Evolutionary conservation across 495 filamentous ascomycete genomes (phyloP).

Genomic region (Xylaria castorea): DNA sequence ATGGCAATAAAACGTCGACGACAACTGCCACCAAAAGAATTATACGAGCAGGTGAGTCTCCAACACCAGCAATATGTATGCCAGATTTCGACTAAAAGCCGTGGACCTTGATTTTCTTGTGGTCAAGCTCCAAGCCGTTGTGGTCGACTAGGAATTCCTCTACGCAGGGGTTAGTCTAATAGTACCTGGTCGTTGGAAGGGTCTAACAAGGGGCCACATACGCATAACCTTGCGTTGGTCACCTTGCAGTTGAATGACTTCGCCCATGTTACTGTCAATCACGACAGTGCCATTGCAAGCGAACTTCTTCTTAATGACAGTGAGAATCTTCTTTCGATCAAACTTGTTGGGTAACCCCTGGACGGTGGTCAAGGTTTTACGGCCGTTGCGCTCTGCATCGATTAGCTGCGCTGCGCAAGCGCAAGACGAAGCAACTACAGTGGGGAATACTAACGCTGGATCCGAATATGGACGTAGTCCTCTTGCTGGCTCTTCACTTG

Average conservation of each 20-base stretch:
- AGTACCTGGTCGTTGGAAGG: not conserved
- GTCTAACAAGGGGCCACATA: not conserved
- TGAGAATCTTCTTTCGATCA: conserved; percentile 98
- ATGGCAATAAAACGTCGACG: not conserved
- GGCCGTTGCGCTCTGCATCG: conserved; percentile 81
- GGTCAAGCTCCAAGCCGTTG: conserved; percentile 25
- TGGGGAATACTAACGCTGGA: conserved; percentile 22
- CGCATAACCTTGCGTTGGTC: conserved; percentile 73
- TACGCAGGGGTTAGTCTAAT: conserved; percentile 7
- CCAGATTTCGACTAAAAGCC: conserved; percentile 19
- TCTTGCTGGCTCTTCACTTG: conserved; percentile 27
- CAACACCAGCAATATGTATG: not conserved
- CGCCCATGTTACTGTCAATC: conserved; percentile 94
- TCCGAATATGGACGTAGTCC: conserved; percentile 27
- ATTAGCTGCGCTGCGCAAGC: not conserved
- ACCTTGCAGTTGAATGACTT: conserved; percentile 99
- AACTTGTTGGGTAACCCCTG: conserved; percentile 98
- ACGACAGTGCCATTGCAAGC: conserved; percentile 99
- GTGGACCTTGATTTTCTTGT: conserved; percentile 29
- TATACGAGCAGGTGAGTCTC: not conserved
- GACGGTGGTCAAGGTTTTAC: conserved; percentile 99
- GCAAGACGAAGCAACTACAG: not conserved
- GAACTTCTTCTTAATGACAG: conserved; percentile 99
- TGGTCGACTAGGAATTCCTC: conserved; percentile 23
- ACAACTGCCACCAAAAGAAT: not conserved